Evolutionary conservation across 352 stramenopile species (phyloP), one percentile per base, ranked within the genome.

Genomic region (Phytophthora syringae): DNA sequence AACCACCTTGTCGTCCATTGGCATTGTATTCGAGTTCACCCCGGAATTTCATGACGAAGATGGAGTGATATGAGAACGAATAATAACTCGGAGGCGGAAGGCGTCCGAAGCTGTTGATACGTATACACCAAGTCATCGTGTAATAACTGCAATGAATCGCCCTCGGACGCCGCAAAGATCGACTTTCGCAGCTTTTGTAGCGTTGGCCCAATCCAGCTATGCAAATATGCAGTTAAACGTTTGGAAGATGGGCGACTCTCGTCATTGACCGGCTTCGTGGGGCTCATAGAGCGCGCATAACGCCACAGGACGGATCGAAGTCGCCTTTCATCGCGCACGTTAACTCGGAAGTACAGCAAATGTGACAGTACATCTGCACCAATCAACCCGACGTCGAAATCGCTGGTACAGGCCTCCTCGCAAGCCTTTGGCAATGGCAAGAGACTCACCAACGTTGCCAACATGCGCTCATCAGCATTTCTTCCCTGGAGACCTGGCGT

Each of bases 401-500:
- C 28, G 20, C 28, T 25, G 12, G 7, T 22, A 28, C 15, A n/a
- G 34, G n/a, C n/a, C n/a, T 10, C 18, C 0, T 21, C 49, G 18
- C 6, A 28, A 43, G 12, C 22, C 30, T n/a, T 27, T 21, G 49
- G 5, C 9, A 21, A 43, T 9, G 3, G 16, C 5, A 47, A n/a
- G 9, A 47, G 40, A 10, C 40, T 5, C 16, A 47, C 18, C 40
- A 47, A 47, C 2, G 40, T n/a, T 47, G 40, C 7, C 18, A 47
- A 47, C 28, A 25, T 52, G 7, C 37, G 52, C 7, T 72, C 54
- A 21, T 75, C 72, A 0, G 63, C 64, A 39, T 48, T 70, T 32
- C 72, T 55, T 2, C 57, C 53, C 48, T 70, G 71, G 20, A 79
- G 49, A 13, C 59, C 60, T 4, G 71, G 67, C 0, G 71, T 76